A percentile compares a stretch with the other conserved stretches of the same genome.
phyloP scores from a whole-genome alignment of 176 grass and related monocot species.

The Musa itinerans region DNA sequence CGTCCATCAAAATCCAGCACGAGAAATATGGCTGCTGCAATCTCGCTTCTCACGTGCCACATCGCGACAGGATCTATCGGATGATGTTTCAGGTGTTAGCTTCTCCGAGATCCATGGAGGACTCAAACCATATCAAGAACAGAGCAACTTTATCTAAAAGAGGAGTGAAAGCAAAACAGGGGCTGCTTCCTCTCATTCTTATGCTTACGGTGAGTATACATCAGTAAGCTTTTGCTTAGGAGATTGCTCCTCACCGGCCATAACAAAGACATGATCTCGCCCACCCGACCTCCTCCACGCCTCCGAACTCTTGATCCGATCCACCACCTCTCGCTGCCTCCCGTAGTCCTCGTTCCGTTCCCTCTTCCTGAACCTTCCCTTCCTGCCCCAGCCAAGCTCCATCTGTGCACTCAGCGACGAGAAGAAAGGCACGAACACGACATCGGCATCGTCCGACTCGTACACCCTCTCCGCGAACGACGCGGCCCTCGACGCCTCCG shows the following conservation, averaged over 20 bases:
- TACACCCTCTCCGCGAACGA: slow-evolving; percentile 36
- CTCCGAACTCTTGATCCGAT: slow-evolving; percentile 43
- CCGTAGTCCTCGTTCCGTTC: slow-evolving; percentile 50
- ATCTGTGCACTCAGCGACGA: slow-evolving; percentile 76
- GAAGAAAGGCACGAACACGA: slow-evolving; percentile 92
- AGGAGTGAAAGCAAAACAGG: slow-evolving; percentile 7
- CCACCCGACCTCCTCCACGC: slow-evolving; percentile 71
- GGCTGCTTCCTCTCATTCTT: too few relatives aligned
- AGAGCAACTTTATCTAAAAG: background rate
- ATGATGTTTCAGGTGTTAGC: slow-evolving; percentile 25
- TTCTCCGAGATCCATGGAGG: slow-evolving; percentile 26
- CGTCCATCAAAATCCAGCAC: slow-evolving; percentile 89
- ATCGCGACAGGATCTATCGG: slow-evolving; percentile 83
- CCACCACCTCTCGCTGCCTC: slow-evolving; percentile 67
- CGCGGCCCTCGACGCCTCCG: background rate
- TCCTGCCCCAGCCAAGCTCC: slow-evolving; percentile 88
- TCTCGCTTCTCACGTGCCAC: slow-evolving; percentile 77
- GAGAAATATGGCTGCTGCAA: slow-evolving; percentile 67
- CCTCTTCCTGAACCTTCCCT: slow-evolving; percentile 55
- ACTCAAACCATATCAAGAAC: too few relatives aligned
- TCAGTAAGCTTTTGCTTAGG: background rate
- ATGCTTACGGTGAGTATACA: too few relatives aligned
- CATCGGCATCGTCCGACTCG: slow-evolving; percentile 54
- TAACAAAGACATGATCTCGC: slow-evolving; percentile 68
- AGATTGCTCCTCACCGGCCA: slow-evolving; percentile 40